phyloP scores from a whole-genome alignment of 2,329 filamentous ascomycete species.

The Verticillium klebahnii region DNA sequence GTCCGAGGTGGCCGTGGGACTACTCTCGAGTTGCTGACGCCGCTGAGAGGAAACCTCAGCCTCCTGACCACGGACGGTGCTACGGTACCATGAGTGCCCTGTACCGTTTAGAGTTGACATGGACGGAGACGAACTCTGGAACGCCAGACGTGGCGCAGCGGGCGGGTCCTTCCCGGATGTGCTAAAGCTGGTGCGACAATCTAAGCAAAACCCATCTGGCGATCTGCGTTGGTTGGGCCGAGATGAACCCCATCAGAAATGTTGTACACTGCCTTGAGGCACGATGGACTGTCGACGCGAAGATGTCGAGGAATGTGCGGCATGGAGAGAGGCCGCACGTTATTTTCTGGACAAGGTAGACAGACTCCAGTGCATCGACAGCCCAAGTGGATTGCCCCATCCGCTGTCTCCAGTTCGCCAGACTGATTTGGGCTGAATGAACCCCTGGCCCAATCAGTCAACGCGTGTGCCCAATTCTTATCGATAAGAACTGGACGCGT shows the following conservation, averaged over 20 bases:
- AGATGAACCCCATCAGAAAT: background rate
- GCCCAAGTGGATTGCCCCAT: too few species aligned
- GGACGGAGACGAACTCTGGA: background rate
- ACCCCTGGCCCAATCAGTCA: background rate
- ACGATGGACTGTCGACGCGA: background rate
- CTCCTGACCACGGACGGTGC: background rate
- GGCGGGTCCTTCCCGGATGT: background rate
- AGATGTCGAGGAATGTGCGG: background rate
- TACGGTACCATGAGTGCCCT: background rate
- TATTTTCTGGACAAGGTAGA: background rate
- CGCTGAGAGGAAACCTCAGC: too few species aligned
- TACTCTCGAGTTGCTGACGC: too few species aligned
- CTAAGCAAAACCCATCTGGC: background rate
- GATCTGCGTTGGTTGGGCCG: background rate
- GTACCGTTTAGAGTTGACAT: background rate
- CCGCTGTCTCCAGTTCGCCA: too few species aligned
- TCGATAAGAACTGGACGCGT: slow-evolving; percentile 14
- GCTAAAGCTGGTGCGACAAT: background rate
- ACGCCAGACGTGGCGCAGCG: background rate
- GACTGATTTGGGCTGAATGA: too few species aligned
- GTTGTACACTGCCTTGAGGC: background rate
- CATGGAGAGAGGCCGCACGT: background rate
- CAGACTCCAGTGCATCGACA: too few species aligned
- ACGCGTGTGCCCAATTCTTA: slow-evolving; percentile 4
- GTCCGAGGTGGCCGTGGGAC: background rate